Conservation (phyloP, 2,329 filamentous ascomycete genomes). For the Penicillium janthinellum region DNA sequence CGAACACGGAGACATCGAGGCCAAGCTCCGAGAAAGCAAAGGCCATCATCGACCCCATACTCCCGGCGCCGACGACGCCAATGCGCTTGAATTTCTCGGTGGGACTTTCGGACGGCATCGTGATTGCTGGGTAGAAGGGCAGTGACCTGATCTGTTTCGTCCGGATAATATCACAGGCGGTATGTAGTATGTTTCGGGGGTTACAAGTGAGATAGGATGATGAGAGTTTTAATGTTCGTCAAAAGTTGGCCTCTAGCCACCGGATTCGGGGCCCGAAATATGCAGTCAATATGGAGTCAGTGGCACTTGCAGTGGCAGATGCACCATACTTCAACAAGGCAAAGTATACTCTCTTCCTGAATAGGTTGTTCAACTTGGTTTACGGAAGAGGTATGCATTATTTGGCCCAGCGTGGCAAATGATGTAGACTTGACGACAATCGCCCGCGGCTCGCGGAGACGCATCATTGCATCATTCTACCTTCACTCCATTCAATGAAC, state of each 20-base stretch:
- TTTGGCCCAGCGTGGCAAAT: not conserved
- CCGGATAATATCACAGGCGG: not conserved
- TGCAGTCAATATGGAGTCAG: slow-evolving; percentile 20
- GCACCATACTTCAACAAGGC: not conserved
- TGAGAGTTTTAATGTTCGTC: slow-evolving; percentile 15
- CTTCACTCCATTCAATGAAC: not conserved
- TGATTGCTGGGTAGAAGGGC: slow-evolving; percentile 5
- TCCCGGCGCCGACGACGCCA: slow-evolving; percentile 44
- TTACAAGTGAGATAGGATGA: not conserved
- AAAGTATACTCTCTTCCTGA: not conserved
- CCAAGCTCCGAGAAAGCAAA: slow-evolving; percentile 45
- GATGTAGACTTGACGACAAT: slow-evolving; percentile 16
- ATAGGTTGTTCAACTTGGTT: not conserved
- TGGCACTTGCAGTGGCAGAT: not conserved
- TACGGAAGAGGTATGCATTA: not conserved
- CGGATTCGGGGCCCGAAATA: slow-evolving; percentile 11
- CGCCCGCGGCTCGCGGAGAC: not conserved
- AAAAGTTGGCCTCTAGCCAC: slow-evolving; percentile 21
- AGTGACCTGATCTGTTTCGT: not conserved
- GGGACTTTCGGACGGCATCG: slow-evolving; percentile 25
- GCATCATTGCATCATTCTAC: slow-evolving; percentile 23
- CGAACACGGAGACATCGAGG: slow-evolving; percentile 44
- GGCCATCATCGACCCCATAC: slow-evolving; percentile 48
- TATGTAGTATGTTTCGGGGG: too few species aligned
- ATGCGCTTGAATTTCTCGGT: slow-evolving; percentile 39